Conservation (phyloP, 345 rosid species). For the Brassica incana region DNA sequence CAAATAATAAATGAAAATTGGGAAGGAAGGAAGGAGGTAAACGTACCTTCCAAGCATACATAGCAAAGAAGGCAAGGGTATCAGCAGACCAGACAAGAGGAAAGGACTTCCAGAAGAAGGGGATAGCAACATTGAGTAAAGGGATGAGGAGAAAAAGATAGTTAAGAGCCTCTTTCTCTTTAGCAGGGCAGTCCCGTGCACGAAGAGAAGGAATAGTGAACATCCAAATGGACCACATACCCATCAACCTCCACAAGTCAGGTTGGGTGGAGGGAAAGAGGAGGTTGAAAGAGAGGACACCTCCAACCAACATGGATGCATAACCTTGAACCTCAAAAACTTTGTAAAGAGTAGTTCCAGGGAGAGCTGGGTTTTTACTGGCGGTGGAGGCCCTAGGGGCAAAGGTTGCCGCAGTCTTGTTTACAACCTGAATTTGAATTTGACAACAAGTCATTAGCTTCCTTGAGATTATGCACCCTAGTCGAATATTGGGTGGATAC, state of each 20-base stretch:
- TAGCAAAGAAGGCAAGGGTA: slow-evolving; percentile 69
- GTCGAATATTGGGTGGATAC: slow-evolving; percentile 30
- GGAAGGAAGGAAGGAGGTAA: slow-evolving; percentile 16
- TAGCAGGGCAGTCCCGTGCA: slow-evolving; percentile 86
- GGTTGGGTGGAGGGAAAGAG: slow-evolving; percentile 87
- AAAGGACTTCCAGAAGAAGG: slow-evolving; percentile 89
- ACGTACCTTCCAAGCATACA: slow-evolving; percentile 97
- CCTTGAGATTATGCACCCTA: background rate
- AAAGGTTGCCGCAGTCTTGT: slow-evolving; percentile 91
- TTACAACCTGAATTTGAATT: slow-evolving; percentile 61
- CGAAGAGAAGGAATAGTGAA: slow-evolving; percentile 95
- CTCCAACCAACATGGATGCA: slow-evolving; percentile 73
- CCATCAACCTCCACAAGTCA: slow-evolving; percentile 93
- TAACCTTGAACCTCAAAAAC: slow-evolving; percentile 94
- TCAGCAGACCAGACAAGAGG: slow-evolving; percentile 96
- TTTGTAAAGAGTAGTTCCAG: slow-evolving; percentile 74
- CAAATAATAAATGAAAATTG: background rate
- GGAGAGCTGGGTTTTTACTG: slow-evolving; percentile 83
- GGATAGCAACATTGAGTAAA: slow-evolving; percentile 74
- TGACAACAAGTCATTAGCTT: background rate
- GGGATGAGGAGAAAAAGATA: slow-evolving; percentile 86
- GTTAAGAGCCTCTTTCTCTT: slow-evolving; percentile 94
- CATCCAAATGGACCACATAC: slow-evolving; percentile 99
- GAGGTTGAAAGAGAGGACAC: slow-evolving; percentile 83
- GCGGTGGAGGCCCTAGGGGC: slow-evolving; percentile 97